Evolutionary conservation across 371 early-diverging fungal species (phyloP).

Genomic region (Apophysomyces variabilis): DNA sequence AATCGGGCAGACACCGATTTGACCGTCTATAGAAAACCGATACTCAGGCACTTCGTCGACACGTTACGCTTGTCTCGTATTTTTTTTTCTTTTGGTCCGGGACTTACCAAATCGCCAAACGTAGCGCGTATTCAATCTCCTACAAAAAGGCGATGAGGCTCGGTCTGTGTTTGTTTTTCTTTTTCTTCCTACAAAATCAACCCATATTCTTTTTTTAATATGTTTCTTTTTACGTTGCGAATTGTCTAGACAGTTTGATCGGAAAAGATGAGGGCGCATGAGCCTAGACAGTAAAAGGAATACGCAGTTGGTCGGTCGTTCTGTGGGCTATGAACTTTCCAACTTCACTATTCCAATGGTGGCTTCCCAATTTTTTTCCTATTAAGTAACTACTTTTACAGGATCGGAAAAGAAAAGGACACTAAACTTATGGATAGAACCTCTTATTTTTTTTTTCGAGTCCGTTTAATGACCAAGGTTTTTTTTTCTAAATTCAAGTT

Average conservation of each 20-base stretch:
- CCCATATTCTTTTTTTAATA: not conserved
- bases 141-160: not conserved
- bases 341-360: not conserved
- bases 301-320: not conserved
- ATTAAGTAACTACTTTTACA: no score
- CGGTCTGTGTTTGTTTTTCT: not conserved
- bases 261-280: no score
- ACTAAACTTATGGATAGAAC: no score
- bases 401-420: no score
- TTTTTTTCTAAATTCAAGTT: not conserved
- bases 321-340: not conserved
- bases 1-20: constrained; percentile 3
- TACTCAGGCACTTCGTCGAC: not conserved
- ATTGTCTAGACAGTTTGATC: no score
- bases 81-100: not conserved
- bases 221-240: not conserved
- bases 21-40: not conserved
- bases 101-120: not conserved
- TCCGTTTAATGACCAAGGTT: no score
- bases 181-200: not conserved
- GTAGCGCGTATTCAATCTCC: not conserved
- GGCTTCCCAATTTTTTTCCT: not conserved
- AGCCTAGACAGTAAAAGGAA: no score
- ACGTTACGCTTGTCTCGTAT: no score
- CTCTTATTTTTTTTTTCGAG: no score